These are phyloP conservation scores for Cadophora malorum DNA, from an alignment of 2,329 filamentous ascomycete genomes.

Conservation along the genomic window DNA sequence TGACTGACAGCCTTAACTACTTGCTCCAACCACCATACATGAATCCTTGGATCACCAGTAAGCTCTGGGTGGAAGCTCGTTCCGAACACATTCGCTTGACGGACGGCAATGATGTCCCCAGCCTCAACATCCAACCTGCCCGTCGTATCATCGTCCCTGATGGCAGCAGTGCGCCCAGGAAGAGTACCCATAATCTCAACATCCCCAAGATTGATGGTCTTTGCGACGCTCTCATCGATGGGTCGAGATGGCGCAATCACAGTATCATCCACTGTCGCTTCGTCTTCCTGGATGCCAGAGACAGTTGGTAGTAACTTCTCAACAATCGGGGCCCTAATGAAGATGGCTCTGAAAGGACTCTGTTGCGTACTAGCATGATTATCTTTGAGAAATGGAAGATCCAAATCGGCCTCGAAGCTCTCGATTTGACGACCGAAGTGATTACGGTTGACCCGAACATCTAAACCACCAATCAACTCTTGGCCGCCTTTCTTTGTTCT, in stretches of 20 bases:
- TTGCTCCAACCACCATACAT: constrained; percentile 89
- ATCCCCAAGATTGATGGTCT: constrained; percentile 34
- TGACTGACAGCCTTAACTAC: constrained; percentile 54
- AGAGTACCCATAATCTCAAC: constrained; percentile 61
- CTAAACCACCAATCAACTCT: constrained; percentile 88
- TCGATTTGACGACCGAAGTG: constrained; percentile 95
- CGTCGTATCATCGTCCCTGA: constrained; percentile 50
- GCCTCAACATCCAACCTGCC: constrained; percentile 49
- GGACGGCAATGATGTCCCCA: constrained; percentile 85
- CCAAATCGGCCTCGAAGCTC: constrained; percentile 80
- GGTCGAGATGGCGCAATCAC: constrained; percentile 41
- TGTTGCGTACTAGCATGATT: constrained; percentile 36
- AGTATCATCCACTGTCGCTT: constrained; percentile 51
- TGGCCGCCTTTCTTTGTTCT: constrained; percentile 90
- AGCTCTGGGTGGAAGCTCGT: constrained; percentile 97
- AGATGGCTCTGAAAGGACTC: constrained; percentile 78
- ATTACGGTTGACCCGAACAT: constrained; percentile 90
- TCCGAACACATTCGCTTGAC: constrained; percentile 89
- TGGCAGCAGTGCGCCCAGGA: constrained; percentile 49
- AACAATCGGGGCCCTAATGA: constrained; percentile 93
- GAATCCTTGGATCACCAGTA: constrained; percentile 85
- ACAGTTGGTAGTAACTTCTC: constrained; percentile 72
- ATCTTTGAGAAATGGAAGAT: constrained; percentile 70
- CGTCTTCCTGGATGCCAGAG: constrained; percentile 44
- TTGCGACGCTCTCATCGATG: constrained; percentile 35